phyloP scores from a whole-genome alignment of 2,329 filamentous ascomycete species.

The Fusarium newnesense region DNA sequence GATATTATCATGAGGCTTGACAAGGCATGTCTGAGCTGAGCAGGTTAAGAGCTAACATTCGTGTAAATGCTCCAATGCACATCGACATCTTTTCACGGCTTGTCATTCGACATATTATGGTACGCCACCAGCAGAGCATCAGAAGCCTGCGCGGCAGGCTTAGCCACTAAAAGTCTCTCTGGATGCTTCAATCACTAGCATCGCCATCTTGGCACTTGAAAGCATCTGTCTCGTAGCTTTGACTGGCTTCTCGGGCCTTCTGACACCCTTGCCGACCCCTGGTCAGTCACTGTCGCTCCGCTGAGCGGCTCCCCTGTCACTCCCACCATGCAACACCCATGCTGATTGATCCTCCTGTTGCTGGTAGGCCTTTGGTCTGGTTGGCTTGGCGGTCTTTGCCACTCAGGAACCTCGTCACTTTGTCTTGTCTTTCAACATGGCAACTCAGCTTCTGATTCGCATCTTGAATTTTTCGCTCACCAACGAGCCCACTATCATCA shows the following conservation, averaged over 20 bases:
- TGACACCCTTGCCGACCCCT: conserved; percentile 24
- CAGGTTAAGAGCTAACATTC: neutral
- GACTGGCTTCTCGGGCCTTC: conserved; percentile 46
- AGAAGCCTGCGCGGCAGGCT: conserved; percentile 23
- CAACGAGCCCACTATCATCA: conserved; percentile 20
- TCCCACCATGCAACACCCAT: conserved; percentile 17
- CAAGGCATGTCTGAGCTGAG: neutral
- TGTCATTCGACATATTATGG: conserved; percentile 13
- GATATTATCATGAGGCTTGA: neutral
- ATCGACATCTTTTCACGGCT: conserved; percentile 20
- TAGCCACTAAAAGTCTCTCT: conserved; percentile 22
- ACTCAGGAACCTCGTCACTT: conserved; percentile 33
- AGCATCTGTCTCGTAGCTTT: conserved; percentile 29
- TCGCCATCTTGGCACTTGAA: conserved; percentile 25
- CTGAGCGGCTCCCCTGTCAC: conserved; percentile 32
- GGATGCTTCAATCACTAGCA: conserved; percentile 5
- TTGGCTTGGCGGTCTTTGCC: conserved; percentile 26
- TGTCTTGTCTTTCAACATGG: conserved; percentile 4
- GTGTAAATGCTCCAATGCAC: conserved; percentile 8
- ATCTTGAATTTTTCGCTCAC: conserved; percentile 4
- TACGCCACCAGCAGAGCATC: conserved; percentile 11
- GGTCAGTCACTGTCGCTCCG: conserved; percentile 23
- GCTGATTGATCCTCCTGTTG: conserved; percentile 18
- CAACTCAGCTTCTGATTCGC: conserved; percentile 36
- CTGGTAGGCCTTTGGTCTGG: conserved; percentile 16